These are phyloP conservation scores for Aspergillus steynii DNA, from an alignment of 495 filamentous ascomycete species.

Conservation along the genomic window DNA sequence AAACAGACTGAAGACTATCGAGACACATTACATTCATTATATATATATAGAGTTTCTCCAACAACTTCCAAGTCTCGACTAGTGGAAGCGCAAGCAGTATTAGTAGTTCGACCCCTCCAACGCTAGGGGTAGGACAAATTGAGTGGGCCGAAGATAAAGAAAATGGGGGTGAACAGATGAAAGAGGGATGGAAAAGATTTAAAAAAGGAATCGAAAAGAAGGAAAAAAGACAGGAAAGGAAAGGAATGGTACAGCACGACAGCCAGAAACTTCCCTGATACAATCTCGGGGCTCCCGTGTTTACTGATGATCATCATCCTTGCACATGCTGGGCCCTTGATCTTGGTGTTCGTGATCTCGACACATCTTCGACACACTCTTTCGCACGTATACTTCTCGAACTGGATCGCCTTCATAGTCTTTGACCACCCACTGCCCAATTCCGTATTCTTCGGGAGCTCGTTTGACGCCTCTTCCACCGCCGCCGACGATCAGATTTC, in stretches of 20 bases:
- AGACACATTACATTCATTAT: not conserved
- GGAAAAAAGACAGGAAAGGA: constrained; percentile 1
- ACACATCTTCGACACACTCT: constrained; percentile 28
- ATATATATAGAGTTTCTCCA: not conserved
- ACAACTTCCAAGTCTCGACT: not conserved
- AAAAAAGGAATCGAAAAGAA: constrained; percentile 9
- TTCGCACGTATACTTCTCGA: constrained; percentile 61
- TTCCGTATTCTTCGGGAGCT: constrained; percentile 63
- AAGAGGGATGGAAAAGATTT: constrained; percentile 9
- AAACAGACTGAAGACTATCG: not conserved
- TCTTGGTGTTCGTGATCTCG: constrained; percentile 6
- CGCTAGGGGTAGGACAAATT: not conserved
- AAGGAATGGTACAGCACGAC: not conserved
- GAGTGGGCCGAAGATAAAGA: too few relatives aligned
- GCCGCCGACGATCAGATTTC: constrained; percentile 79
- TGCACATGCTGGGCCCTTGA: constrained; percentile 1
- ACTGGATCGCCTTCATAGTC: constrained; percentile 63
- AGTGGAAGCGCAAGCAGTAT: not conserved
- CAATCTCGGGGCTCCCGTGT: not conserved
- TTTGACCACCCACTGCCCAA: constrained; percentile 72
- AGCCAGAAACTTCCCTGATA: not conserved
- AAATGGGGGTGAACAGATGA: not conserved
- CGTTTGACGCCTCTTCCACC: constrained; percentile 67
- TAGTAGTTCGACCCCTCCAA: not conserved
- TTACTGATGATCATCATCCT: constrained; percentile 7